Conservation (phyloP, 1,139 yeast species). For the Taphrina communis region DNA sequence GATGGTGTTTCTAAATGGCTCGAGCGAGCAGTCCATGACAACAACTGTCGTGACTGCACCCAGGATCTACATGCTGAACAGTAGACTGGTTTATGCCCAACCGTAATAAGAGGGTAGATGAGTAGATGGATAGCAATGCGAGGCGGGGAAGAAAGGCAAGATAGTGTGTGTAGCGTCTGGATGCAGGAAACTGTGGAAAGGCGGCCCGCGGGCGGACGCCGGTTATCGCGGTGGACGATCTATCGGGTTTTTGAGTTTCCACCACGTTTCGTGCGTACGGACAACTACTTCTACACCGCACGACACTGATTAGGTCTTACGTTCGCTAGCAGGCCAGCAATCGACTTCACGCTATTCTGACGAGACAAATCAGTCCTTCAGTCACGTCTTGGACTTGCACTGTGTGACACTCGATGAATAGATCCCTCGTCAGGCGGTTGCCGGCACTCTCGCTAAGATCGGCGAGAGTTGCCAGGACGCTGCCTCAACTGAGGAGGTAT, state of each 20-base stretch:
- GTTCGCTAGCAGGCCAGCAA: neutral
- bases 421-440: conserved; percentile 16
- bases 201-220: neutral
- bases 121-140: too few relatives aligned
- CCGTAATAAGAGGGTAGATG: too few relatives aligned
- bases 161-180: too few relatives aligned
- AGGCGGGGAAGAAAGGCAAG: too few relatives aligned
- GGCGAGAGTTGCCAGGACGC: conserved; percentile 3
- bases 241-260: neutral
- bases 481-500: conserved; percentile 3
- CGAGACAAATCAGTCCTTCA: neutral
- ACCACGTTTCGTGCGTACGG: neutral
- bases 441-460: conserved; percentile 17
- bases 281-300: neutral
- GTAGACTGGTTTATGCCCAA: too few relatives aligned
- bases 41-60: neutral
- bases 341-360: neutral
- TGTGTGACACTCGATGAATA: conserved; percentile 22
- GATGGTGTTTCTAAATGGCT: neutral
- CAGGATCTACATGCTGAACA: too few relatives aligned
- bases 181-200: too few relatives aligned
- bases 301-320: neutral
- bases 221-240: conserved; percentile 20
- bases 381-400: neutral
- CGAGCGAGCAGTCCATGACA: neutral